Percentiles rank a stretch among this genome's conserved stretches.
Conservation (phyloP, 305 asterid genomes). For the Rubia occidens region DNA sequence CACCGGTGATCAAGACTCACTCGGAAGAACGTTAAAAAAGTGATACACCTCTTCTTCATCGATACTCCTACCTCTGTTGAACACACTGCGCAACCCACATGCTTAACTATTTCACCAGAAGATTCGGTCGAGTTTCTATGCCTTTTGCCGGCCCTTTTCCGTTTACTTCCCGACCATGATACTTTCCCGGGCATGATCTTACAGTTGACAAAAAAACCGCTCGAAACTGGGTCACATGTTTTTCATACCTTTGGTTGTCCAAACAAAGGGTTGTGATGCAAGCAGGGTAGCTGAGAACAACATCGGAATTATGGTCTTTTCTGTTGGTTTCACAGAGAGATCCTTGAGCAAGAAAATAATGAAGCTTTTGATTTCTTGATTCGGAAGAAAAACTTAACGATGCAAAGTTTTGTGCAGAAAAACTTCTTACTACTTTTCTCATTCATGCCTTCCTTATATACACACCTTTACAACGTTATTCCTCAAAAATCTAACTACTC, state of each 20-base stretch:
- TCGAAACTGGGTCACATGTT: constrained; percentile 56
- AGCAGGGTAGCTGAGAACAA: constrained; percentile 88
- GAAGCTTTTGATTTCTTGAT: no score
- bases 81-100: constrained; percentile 65
- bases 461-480: no score
- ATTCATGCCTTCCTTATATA: no score
- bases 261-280: constrained; percentile 83
- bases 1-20: constrained; percentile 41
- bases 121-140: constrained; percentile 20
- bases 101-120: constrained; percentile 30
- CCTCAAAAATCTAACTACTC: no score
- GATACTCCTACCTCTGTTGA: constrained; percentile 66
- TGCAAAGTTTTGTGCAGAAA: no score
- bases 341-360: no score
- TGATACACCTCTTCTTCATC: constrained; percentile 79
- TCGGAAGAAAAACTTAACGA: no score
- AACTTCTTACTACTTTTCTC: no score
- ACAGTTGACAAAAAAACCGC: constrained; percentile 84
- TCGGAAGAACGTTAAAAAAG: constrained; percentile 62
- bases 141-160: constrained; percentile 49
- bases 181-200: constrained; percentile 35
- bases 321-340: no score
- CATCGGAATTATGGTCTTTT: constrained; percentile 59
- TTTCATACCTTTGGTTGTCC: constrained; percentile 85
- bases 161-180: constrained; percentile 45